Evolutionary conservation across 1,284 basidiomycete species (phyloP), one percentile per base, ranked within the genome.

Genomic region (Entoloma clypeatum): DNA sequence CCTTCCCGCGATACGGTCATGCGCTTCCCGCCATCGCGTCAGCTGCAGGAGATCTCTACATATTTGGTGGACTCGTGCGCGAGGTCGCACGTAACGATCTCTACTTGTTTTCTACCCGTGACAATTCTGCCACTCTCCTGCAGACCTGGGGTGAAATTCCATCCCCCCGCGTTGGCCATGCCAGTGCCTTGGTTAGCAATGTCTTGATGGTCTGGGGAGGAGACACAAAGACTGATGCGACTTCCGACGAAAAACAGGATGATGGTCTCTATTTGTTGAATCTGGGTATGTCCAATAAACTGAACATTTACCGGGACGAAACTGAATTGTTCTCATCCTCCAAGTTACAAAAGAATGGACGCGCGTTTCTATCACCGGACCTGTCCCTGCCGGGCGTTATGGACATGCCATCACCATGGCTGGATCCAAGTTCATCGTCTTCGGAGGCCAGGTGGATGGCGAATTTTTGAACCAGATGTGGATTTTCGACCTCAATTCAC

Each of bases 141-240:
- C 86, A 91, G 60, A 97, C 94, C 0, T 81, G 78, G 3, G 96
- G 96, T 4, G 92, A 96, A 54, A 72, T 91, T 13, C 96, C 96
- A 0, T 80, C 84, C 10, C 84, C 92, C 0, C 75, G 96, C 51
- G 93, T 99, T 11, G 96, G 96, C 0, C 96, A 99, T 68, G 92
- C 94, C 2, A 88, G 89, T 60, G 94, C 94, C 10, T 82, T 98
- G 34, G 92, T 98, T 44, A 92, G 91, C 63, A 93, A 91, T 56
- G 94, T 98, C 34, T 74, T 99, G 53, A 91, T 99, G 48, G 86
- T 98, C 4, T 99, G 96, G 94, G 96, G 96, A 44, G 96, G 96
- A 23, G 96, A 99, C 62, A 99, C 95, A 3, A 87, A 85, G 64
- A 79, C 81, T 9, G 80, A 81, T 48, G 67, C 68, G 17, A 80